Percentiles rank a stretch among this genome's conserved stretches.
phyloP scores from a whole-genome alignment of 1,284 basidiomycete species.

The Somion occarium region DNA sequence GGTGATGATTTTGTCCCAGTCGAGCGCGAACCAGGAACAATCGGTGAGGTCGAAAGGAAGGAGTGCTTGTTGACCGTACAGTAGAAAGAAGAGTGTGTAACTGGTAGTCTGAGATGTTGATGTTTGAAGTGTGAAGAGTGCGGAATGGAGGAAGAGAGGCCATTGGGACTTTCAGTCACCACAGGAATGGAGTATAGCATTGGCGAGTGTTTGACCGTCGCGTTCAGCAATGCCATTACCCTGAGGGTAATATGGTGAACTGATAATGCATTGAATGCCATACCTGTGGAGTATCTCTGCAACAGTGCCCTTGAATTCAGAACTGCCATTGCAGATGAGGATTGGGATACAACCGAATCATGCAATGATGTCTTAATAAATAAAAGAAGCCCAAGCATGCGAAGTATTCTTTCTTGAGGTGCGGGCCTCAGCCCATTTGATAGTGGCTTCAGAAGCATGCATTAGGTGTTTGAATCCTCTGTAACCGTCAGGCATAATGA shows the following conservation, averaged over 20 bases:
- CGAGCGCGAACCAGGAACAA: slow-evolving; percentile 26
- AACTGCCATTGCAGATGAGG: slow-evolving; percentile 24
- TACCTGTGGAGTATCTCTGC: slow-evolving; percentile 21
- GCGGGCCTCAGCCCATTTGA: slow-evolving; percentile 25
- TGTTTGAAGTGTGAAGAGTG: slow-evolving; percentile 19
- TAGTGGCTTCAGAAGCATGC: slow-evolving; percentile 21
- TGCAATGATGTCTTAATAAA: slow-evolving; percentile 27
- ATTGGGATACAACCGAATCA: slow-evolving; percentile 23
- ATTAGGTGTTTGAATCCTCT: slow-evolving; percentile 22
- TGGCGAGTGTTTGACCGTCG: slow-evolving; percentile 20
- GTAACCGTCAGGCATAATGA: slow-evolving; percentile 25
- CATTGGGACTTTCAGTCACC: slow-evolving; percentile 17
- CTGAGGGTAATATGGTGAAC: slow-evolving; percentile 28
- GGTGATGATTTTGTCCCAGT: slow-evolving; percentile 21
- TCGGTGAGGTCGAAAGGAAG: slow-evolving; percentile 30
- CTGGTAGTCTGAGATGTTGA: slow-evolving; percentile 24
- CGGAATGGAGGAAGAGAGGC: slow-evolving; percentile 18
- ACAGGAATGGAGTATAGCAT: slow-evolving; percentile 20
- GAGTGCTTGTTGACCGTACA: slow-evolving; percentile 29
- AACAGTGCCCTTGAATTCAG: slow-evolving; percentile 24
- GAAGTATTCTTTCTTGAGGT: slow-evolving; percentile 16
- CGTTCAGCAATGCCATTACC: slow-evolving; percentile 29
- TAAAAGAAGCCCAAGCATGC: slow-evolving; percentile 21
- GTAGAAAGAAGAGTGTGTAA: slow-evolving; percentile 29
- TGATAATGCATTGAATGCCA: slow-evolving; percentile 20